Evolutionary conservation across 192 early-diverging fungal genomes (phyloP).

Genomic region (Chytriomyces sp.): DNA sequence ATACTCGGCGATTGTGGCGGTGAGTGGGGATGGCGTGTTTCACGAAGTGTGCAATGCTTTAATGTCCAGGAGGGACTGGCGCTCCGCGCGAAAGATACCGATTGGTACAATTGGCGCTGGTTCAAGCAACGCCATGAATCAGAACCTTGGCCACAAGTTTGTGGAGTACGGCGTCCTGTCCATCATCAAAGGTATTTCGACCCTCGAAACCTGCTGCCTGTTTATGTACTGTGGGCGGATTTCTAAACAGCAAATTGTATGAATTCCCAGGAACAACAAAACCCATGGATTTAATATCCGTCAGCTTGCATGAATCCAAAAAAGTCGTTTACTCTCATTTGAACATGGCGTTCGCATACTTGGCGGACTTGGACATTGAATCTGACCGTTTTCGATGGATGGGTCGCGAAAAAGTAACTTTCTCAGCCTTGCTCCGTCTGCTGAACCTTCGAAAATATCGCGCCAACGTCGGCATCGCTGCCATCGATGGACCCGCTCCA

Average conservation of each 20-base stretch:
- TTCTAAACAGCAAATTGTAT: not conserved
- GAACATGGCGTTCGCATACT: constrained; percentile 42
- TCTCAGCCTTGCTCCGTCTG: constrained; percentile 56
- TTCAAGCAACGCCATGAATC: constrained; percentile 48
- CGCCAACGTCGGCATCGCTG: constrained; percentile 62
- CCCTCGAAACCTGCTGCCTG: not conserved
- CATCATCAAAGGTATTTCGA: constrained; percentile 51
- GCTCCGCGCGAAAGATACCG: constrained; percentile 57
- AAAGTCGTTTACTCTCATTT: constrained; percentile 50
- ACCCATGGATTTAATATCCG: constrained; percentile 48
- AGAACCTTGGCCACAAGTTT: constrained; percentile 37
- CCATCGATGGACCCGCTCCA: constrained; percentile 33
- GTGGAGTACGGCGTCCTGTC: constrained; percentile 42
- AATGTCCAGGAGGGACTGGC: constrained; percentile 68
- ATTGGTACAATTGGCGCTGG: constrained; percentile 63
- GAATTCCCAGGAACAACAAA: constrained; percentile 28
- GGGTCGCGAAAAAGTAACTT: constrained; percentile 39
- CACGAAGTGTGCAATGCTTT: constrained; percentile 82
- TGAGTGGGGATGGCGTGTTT: constrained; percentile 81
- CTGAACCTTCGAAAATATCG: constrained; percentile 62
- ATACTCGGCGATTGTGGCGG: constrained; percentile 65
- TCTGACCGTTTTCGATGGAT: constrained; percentile 49
- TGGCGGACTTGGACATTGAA: constrained; percentile 58
- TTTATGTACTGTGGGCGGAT: not conserved
- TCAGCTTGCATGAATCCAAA: constrained; percentile 34